phyloP scores from a whole-genome alignment of 2,329 filamentous ascomycete species.

The Ramularia endophylla region DNA sequence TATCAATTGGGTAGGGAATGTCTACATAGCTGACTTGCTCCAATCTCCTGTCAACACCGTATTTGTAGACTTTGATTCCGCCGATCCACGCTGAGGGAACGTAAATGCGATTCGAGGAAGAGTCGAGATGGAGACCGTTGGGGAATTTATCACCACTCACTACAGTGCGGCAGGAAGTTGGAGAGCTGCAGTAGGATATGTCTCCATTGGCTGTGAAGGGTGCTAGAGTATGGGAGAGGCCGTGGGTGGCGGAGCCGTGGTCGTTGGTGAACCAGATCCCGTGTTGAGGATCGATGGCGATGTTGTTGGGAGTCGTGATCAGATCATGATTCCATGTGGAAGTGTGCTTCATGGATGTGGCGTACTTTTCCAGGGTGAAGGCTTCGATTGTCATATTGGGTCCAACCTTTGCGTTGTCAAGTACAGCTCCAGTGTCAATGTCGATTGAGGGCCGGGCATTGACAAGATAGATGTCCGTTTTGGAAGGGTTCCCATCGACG shows the following conservation, averaged over 20 bases:
- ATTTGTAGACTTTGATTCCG: constrained; percentile 14
- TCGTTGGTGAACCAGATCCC: constrained; percentile 22
- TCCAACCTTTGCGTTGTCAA: constrained; percentile 7
- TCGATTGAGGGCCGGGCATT: constrained; percentile 16
- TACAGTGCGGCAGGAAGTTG: constrained; percentile 8
- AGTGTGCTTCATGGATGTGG: constrained; percentile 7
- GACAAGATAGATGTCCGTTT: constrained; percentile 14
- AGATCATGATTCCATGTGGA: constrained; percentile 11
- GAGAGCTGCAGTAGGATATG: constrained; percentile 13
- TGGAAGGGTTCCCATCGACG: neutral
- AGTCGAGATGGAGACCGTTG: constrained; percentile 14
- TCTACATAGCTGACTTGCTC: constrained; percentile 10
- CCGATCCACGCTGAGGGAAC: constrained; percentile 15
- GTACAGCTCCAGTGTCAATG: constrained; percentile 6
- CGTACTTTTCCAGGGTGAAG: constrained; percentile 9
- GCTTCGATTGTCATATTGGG: constrained; percentile 19
- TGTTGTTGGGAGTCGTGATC: constrained; percentile 19
- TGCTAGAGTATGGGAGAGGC: constrained; percentile 12
- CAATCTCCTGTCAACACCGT: constrained; percentile 4
- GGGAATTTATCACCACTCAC: constrained; percentile 12
- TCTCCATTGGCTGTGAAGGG: constrained; percentile 15
- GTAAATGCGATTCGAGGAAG: constrained; percentile 11
- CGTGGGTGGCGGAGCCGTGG: constrained; percentile 16
- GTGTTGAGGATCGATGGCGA: constrained; percentile 9
- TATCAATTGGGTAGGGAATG: constrained; percentile 16